phyloP scores from a whole-genome alignment of 1,284 basidiomycete species.

The Malassezia brasiliensis region DNA sequence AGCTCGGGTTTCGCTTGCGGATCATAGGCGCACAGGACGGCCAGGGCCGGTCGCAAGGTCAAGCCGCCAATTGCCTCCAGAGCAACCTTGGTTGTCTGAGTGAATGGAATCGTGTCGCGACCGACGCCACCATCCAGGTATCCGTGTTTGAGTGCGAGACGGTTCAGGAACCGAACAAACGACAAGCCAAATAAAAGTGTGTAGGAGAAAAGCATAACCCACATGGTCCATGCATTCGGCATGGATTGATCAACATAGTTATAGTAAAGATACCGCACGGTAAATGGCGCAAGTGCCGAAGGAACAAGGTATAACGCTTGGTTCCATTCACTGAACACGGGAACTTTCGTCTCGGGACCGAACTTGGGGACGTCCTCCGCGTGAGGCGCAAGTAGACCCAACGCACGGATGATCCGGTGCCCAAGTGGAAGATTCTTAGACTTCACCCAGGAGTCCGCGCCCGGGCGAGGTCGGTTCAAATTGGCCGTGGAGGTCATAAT shows the following conservation, averaged over 20 bases:
- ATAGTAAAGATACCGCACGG: neutral
- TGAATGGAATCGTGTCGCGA: constrained; percentile 33
- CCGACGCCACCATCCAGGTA: constrained; percentile 26
- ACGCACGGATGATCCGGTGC: neutral
- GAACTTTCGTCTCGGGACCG: neutral
- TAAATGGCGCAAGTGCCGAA: neutral
- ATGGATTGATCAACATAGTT: neutral
- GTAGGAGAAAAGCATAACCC: constrained; percentile 2
- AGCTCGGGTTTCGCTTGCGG: constrained; percentile 9
- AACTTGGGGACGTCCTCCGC: neutral
- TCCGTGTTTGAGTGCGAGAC: constrained; percentile 25
- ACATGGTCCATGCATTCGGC: constrained; percentile 1
- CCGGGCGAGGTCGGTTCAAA: neutral
- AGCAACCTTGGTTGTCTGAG: constrained; percentile 14
- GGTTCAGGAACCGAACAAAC: neutral
- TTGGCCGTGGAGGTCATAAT: neutral
- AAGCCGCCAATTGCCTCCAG: constrained; percentile 19
- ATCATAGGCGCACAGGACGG: constrained; percentile 17
- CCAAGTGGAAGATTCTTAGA: neutral
- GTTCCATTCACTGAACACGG: constrained; percentile 2
- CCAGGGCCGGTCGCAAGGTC: constrained; percentile 5
- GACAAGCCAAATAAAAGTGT: neutral
- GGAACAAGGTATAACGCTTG: constrained; percentile 3
- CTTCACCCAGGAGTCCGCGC: constrained; percentile 5
- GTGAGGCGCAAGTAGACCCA: constrained; percentile 2